Base-by-base conservation (phyloP, 257 asterid species). In the Hygrophila difformis region DNA sequence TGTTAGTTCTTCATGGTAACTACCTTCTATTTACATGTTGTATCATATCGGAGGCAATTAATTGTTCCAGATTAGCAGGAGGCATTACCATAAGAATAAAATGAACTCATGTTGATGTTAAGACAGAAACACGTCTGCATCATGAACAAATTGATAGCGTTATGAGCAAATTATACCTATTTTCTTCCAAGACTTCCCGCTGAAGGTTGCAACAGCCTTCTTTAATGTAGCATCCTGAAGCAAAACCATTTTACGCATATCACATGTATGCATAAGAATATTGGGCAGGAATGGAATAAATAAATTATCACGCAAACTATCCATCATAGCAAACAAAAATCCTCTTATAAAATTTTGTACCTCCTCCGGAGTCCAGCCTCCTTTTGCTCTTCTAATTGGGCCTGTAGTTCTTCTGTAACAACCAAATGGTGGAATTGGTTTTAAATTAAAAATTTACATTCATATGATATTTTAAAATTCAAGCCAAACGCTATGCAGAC, bases 351-450 rank as follows among this genome's bases (percentile, higher is more conserved):
- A 28, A 29, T 1, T 24, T 12, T 62, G 65, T 69, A 86, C 99
- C 97, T 86, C 99, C 70, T 86, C 91, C 0, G 93, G 97, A 22
- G 97, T 91, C 99, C 99, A 91, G 40, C 99, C 99, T 48, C 99
- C 97, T 79, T 83, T 91, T 41, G 99, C 93, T 68, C 99, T 73
- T 72, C 99, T 82, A 66, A 91, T 83, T 61, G 99, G 99, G 46
- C 99, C 99, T 8, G 89, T 74, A 49, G 89, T 83, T 75, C 95
- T 78, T 74, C 99, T 86, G 81, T 11, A 66, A 69, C 53, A 59
- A 44, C 43, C 62, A 45, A 68, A 17, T 23, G 37, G 62, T 5
- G 44, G 26, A 23, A 44, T 19, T 17, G 47, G 49, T 21, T 3
- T 48, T 46, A 34, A 19, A 42, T 35, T 42, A 64, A 12, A 21